phyloP scores from a whole-genome alignment of 2,329 filamentous ascomycete genomes.

The Aspergillus uvarum region DNA sequence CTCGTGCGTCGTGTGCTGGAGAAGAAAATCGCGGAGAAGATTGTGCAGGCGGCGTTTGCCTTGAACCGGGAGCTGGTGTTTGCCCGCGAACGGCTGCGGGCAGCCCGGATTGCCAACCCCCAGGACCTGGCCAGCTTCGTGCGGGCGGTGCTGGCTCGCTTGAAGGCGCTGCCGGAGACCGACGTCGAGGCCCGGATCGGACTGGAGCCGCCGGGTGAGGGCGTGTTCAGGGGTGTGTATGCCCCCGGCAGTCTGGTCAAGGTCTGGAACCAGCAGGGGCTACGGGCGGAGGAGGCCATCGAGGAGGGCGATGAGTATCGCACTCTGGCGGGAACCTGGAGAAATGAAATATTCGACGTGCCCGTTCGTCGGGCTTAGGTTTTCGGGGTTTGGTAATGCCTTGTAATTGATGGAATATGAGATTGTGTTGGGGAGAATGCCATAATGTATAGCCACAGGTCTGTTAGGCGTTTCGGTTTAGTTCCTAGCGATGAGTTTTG shows the following conservation, averaged over 20 bases:
- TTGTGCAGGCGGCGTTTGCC: constrained; percentile 67
- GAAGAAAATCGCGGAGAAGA: constrained; percentile 69
- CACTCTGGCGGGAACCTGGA: constrained; percentile 60
- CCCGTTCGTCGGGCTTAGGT: constrained; percentile 14
- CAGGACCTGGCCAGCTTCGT: constrained; percentile 78
- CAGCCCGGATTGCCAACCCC: constrained; percentile 78
- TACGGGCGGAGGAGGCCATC: constrained; percentile 67
- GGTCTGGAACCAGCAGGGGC: constrained; percentile 81
- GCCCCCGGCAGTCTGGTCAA: constrained; percentile 86
- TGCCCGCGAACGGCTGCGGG: constrained; percentile 80
- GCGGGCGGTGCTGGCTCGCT: constrained; percentile 73
- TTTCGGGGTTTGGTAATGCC: background rate
- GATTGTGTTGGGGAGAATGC: background rate
- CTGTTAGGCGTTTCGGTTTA: background rate
- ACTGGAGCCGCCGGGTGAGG: constrained; percentile 59
- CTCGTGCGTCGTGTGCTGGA: constrained; percentile 78
- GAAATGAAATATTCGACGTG: constrained; percentile 76
- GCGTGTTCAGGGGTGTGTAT: constrained; percentile 79
- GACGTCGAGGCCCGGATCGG: constrained; percentile 75
- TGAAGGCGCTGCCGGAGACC: constrained; percentile 70
- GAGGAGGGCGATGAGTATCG: constrained; percentile 66
- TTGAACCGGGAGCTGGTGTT: constrained; percentile 85
- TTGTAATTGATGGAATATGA: background rate
- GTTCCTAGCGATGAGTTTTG: background rate
- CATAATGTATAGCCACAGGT: background rate